Conservation (phyloP, 2,329 filamentous ascomycete genomes). For the Verticillium albo-atrum region DNA sequence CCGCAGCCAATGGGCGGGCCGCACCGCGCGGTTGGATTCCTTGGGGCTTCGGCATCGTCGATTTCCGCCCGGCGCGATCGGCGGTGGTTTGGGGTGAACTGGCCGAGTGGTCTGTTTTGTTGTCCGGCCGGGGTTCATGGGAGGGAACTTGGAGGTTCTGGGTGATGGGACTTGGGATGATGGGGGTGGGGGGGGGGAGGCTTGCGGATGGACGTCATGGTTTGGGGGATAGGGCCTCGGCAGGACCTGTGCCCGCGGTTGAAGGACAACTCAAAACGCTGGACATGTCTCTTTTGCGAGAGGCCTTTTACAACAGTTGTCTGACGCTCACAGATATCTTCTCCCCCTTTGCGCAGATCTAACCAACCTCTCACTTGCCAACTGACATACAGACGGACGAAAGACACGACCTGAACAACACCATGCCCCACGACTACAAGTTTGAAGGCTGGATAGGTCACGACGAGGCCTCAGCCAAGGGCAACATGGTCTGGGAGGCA, state of each 20-base stretch:
- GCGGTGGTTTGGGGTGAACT: background rate
- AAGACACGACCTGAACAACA: slow-evolving; percentile 3
- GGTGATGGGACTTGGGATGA: no score
- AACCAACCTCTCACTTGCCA: background rate
- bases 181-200: no score
- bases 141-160: no score
- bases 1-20: background rate
- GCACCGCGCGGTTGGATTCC: background rate
- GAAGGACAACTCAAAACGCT: background rate
- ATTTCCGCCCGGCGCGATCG: background rate
- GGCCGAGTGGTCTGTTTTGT: background rate
- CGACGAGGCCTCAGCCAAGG: slow-evolving; percentile 33
- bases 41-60: background rate
- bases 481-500: slow-evolving; percentile 50
- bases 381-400: background rate
- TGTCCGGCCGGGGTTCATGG: no score
- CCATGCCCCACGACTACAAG: slow-evolving; percentile 33
- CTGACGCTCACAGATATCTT: background rate
- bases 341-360: no score
- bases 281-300: background rate
- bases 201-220: background rate
- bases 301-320: background rate
- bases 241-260: background rate
- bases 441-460: slow-evolving; percentile 48
- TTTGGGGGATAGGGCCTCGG: background rate